Base-by-base conservation (phyloP, 176 grass and related monocot genomes). In the Bonia amplexicaulis region DNA sequence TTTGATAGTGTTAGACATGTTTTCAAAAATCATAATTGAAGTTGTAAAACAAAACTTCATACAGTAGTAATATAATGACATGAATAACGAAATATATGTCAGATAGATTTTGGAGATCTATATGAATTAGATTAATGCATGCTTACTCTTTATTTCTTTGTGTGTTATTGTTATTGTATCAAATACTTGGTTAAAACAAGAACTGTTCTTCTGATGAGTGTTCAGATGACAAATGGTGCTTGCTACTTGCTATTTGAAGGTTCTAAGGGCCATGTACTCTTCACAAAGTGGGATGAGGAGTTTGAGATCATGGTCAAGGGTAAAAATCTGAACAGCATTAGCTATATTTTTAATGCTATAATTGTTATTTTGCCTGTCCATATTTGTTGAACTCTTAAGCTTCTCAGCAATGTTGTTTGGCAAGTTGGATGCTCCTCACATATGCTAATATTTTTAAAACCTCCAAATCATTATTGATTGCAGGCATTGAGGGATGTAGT, bases 221-320 rank as follows among this genome's bases (percentile, higher is more conserved):
- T 83, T 92, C 89, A 94, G 92, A 87, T 92, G 74, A 87, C 87
- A 85, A 85, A 93, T 79, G 84, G 85, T 90, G 81, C 69, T 84
- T 91, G 81, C 81, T 94, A 85, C 87, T 90, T 94, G 81, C 87
- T 94, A 87, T 87, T 82, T 79, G 69, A 92, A 92, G 87, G 89
- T 82, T 94, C 85, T 83, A 85, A 77, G 49, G 82, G 88, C 77
- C 54, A 78, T 70, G 6, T 67, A 27, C 68, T 85, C 71, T 64
- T 84, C 75, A 42, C 80, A 79, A 87, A 85, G 26, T 71, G 75
- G 60, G 78, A 85, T 85, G 81, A 78, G 40, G 87, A 92, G 23
- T 81, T 64, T 77, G 85, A 89, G 52, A 19, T 66, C 57, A 75
- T 92, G 74, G 76, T 87, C 60, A 94, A 85, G 52, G 87, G 92